Evolutionary conservation across 495 filamentous ascomycete species (phyloP).

Genomic region (Penicillium atrosanguineum): DNA sequence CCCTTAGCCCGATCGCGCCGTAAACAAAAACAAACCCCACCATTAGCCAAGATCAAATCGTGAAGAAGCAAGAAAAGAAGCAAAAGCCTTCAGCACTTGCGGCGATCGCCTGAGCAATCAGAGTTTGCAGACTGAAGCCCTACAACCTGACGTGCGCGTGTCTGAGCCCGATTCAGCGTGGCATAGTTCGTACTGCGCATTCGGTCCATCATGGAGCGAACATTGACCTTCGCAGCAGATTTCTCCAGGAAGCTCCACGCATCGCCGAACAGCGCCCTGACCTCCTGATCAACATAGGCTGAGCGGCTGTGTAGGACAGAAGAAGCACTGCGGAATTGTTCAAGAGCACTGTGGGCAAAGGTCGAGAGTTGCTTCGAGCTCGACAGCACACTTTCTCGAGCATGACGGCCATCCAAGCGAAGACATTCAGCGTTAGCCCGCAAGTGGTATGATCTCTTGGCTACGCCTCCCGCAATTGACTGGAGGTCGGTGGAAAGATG

Average conservation of each 20-base stretch:
- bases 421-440: slow-evolving; percentile 32
- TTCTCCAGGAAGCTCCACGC: slow-evolving; percentile 31
- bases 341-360: slow-evolving; percentile 31
- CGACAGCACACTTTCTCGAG: slow-evolving; percentile 30
- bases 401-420: slow-evolving; percentile 22
- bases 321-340: slow-evolving; percentile 33
- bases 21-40: slow-evolving; percentile 18
- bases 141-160: slow-evolving; percentile 34
- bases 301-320: slow-evolving; percentile 31
- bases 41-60: slow-evolving; percentile 10
- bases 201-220: slow-evolving; percentile 29
- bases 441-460: slow-evolving; percentile 39
- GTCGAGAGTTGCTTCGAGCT: slow-evolving; percentile 39
- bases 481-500: slow-evolving; percentile 52
- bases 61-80: slow-evolving; percentile 14
- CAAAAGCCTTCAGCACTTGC: slow-evolving; percentile 2
- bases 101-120: slow-evolving; percentile 8
- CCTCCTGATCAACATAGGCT: slow-evolving; percentile 29
- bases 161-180: slow-evolving; percentile 39
- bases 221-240: slow-evolving; percentile 26
- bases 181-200: slow-evolving; percentile 32
- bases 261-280: slow-evolving; percentile 27
- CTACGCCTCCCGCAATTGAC: slow-evolving; percentile 46
- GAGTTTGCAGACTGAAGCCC: slow-evolving; percentile 15
- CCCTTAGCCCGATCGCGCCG: slow-evolving; percentile 23